These are phyloP conservation scores for Carex pumila DNA, from an alignment of 176 grass and related monocot species.

Conservation along the genomic window DNA sequence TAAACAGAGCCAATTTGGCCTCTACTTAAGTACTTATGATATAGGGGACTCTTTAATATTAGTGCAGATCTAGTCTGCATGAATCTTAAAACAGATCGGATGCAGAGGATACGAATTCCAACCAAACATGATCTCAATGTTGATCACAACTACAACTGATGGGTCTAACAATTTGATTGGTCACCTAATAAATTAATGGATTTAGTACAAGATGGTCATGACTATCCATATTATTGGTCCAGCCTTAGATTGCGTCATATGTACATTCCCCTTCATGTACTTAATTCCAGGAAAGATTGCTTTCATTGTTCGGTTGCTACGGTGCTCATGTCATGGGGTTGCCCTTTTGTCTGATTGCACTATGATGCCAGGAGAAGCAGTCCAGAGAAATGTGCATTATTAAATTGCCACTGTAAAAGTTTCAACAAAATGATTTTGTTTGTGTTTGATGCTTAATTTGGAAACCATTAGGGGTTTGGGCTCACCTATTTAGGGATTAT, in stretches of 20 bases:
- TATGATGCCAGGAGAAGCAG: not conserved
- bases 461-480: not conserved
- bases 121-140: not conserved
- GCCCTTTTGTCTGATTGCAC: constrained; percentile 2
- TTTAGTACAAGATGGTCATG: not conserved
- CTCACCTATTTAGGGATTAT: not conserved
- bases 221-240: not conserved
- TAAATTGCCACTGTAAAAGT: not conserved
- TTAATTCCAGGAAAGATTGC: constrained; percentile 15
- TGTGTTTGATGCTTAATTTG: not conserved
- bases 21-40: too few species aligned
- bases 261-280: constrained; percentile 5
- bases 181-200: not conserved
- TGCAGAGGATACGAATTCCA: too few species aligned
- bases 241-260: constrained; percentile 2
- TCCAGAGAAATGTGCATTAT: not conserved
- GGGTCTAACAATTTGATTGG: constrained; percentile 2
- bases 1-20: too few species aligned
- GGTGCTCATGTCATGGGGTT: constrained; percentile 2
- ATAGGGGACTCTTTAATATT: too few species aligned
- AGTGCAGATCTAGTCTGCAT: too few species aligned
- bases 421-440: not conserved
- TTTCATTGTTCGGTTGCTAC: constrained; percentile 15
- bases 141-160: not conserved
- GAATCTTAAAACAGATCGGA: too few species aligned